Conservation (phyloP, 495 filamentous ascomycete genomes). For the Parachaetomium inaequale region DNA sequence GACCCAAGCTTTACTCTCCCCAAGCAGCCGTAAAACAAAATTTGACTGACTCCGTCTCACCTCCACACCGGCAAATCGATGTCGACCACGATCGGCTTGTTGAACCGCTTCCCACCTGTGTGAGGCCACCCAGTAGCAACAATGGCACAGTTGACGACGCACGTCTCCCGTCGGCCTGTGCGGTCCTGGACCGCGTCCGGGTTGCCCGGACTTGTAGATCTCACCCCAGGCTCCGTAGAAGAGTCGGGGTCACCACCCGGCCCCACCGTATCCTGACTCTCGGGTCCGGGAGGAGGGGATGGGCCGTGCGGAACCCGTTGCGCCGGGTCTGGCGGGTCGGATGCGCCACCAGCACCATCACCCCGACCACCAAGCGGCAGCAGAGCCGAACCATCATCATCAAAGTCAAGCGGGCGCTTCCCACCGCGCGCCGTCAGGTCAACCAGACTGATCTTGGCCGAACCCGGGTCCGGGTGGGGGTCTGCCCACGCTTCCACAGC, state of each 20-base stretch:
- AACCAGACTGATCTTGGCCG: slow-evolving; percentile 43
- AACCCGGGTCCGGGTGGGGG: slow-evolving; percentile 31
- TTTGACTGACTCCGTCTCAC: neutral
- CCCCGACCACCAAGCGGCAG: too few relatives aligned
- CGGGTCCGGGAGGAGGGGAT: neutral
- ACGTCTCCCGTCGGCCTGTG: slow-evolving; percentile 62
- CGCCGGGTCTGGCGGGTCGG: neutral
- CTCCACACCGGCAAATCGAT: slow-evolving; percentile 61
- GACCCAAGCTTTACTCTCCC: too few relatives aligned
- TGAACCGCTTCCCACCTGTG: slow-evolving; percentile 53
- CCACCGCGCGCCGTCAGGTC: slow-evolving; percentile 39
- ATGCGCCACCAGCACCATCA: too few relatives aligned
- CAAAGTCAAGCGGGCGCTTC: slow-evolving; percentile 32
- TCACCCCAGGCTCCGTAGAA: slow-evolving; percentile 16
- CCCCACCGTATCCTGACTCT: neutral
- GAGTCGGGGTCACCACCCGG: slow-evolving; percentile 35
- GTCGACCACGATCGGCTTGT: slow-evolving; percentile 76
- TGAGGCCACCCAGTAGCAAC: slow-evolving; percentile 65
- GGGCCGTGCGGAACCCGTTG: slow-evolving; percentile 15
- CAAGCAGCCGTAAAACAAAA: too few relatives aligned
- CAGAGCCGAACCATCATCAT: too few relatives aligned
- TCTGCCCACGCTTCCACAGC: slow-evolving; percentile 39
- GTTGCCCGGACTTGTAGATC: slow-evolving; percentile 9
- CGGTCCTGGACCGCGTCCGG: slow-evolving; percentile 41
- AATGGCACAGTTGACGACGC: slow-evolving; percentile 73